Conservation (phyloP, 2,329 filamentous ascomycete genomes). For the Apiospora aurea region DNA sequence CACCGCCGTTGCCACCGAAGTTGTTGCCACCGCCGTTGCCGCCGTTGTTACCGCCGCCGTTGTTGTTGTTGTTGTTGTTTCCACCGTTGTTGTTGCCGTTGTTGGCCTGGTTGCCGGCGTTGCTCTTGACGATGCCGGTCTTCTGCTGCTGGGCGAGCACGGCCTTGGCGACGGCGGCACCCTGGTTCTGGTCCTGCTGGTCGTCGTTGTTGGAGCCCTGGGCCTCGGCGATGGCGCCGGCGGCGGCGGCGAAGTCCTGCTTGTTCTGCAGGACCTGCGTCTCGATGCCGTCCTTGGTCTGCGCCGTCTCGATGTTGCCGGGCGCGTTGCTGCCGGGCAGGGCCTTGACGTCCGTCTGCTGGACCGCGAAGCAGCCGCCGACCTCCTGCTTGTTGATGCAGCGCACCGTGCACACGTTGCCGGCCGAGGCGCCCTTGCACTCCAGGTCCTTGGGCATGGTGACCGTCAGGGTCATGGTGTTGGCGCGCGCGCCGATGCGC, state of each 20-base stretch:
- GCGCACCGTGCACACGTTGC: conserved; percentile 49
- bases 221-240: conserved; percentile 45
- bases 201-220: conserved; percentile 31
- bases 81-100: neutral
- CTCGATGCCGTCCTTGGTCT: conserved; percentile 45
- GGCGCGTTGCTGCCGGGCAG: conserved; percentile 36
- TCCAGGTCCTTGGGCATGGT: conserved; percentile 21
- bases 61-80: conserved; percentile 27
- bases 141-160: conserved; percentile 33
- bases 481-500: conserved; percentile 12
- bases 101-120: neutral
- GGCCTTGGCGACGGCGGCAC: conserved; percentile 42
- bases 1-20: conserved; percentile 7
- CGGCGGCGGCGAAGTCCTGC: conserved; percentile 48
- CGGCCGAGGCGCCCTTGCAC: conserved; percentile 43
- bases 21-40: conserved; percentile 16
- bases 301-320: conserved; percentile 44
- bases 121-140: neutral
- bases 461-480: conserved; percentile 19
- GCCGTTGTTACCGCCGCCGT: conserved; percentile 19
- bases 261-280: conserved; percentile 50
- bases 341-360: conserved; percentile 47
- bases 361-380: conserved; percentile 49
- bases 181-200: conserved; percentile 33
- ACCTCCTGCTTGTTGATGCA: conserved; percentile 46